Evolutionary conservation across 441 rosid genomes (phyloP), one percentile per base, ranked within the genome.

Genomic region (Dalechampia spathulata): DNA sequence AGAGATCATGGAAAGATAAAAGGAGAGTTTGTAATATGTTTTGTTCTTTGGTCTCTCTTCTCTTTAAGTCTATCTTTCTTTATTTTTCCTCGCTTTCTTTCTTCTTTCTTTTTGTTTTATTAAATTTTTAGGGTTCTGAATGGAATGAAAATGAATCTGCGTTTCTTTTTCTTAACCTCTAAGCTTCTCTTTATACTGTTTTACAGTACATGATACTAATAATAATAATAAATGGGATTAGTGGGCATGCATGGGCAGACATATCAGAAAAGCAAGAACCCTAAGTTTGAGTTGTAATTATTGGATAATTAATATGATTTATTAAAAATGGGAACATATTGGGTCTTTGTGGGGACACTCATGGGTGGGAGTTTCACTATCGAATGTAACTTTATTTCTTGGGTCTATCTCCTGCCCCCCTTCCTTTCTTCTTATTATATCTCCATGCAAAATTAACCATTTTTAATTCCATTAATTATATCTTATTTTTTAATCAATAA

Each of bases 71-170:
- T 27, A 19, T 44, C 34, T 7, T 19, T 55, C n/a, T n/a, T n/a
- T n/a, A n/a, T n/a, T n/a, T n/a, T n/a, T n/a, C n/a, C n/a, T n/a
- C n/a, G n/a, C n/a, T n/a, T n/a, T n/a, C n/a, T n/a, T n/a, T n/a
- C n/a, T 48, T 40, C 16, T n/a, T 16, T 64, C 75, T 64, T 79
- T 84, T 74, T 71, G 74, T 77, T 79, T 77, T 79, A 70, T 71
- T 74, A 30, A 52, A 77, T n/a, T n/a, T 58, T 68, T 69, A 72
- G 63, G 56, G 73, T 69, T 65, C 73, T 62, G 58, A 38, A 58
- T 32, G 55, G 71, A 55, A 50, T 46, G 63, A 55, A 65, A 56
- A 50, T 46, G 50, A 55, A 9, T 60, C 34, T 56, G 10, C 26
- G 37, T 21, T 30, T 25, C 39, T 38, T 55, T 22, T 30, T 30